A percentile compares a stretch with the other conserved stretches of the same genome.
Evolutionary conservation across 2,329 filamentous ascomycete species (phyloP).

Genomic region (Furcasterigmium sp.): DNA sequence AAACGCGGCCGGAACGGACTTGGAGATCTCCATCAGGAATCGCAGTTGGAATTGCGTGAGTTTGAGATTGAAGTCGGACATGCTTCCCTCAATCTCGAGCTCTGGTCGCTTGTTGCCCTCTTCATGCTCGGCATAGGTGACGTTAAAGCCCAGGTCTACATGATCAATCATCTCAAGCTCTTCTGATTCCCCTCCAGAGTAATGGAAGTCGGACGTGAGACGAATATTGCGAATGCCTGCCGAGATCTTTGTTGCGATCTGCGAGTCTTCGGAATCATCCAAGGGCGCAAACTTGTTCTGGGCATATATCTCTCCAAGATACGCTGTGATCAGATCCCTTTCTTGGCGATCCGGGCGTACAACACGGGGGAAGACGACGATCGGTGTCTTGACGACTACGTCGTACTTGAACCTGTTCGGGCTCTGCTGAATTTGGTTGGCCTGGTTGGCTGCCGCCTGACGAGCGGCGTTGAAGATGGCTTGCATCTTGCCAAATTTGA

Average conservation of each 20-base stretch:
- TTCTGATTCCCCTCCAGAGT: slow-evolving; percentile 64
- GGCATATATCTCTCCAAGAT: slow-evolving; percentile 94
- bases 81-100: slow-evolving; percentile 81
- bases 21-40: slow-evolving; percentile 81
- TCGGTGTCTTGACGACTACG: slow-evolving; percentile 87
- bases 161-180: slow-evolving; percentile 96
- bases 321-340: slow-evolving; percentile 83
- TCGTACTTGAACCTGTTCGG: slow-evolving; percentile 91
- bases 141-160: slow-evolving; percentile 87
- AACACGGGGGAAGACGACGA: slow-evolving; percentile 85
- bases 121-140: slow-evolving; percentile 87
- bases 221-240: slow-evolving; percentile 90
- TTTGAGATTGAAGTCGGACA: slow-evolving; percentile 89
- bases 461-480: slow-evolving; percentile 96
- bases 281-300: slow-evolving; percentile 88
- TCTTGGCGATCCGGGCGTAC: slow-evolving; percentile 64
- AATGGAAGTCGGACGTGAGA: slow-evolving; percentile 85
- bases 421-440: slow-evolving; percentile 86
- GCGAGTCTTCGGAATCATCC: slow-evolving; percentile 67
- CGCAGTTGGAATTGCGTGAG: slow-evolving; percentile 89
- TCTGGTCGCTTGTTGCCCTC: slow-evolving; percentile 75
- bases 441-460: slow-evolving; percentile 89
- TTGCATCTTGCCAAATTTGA: slow-evolving; percentile 99
- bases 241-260: slow-evolving; percentile 82
- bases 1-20: slow-evolving; percentile 84